Evolutionary conservation across 2,329 filamentous ascomycete genomes (phyloP).

Genomic region (Sclerotinia borealis): DNA sequence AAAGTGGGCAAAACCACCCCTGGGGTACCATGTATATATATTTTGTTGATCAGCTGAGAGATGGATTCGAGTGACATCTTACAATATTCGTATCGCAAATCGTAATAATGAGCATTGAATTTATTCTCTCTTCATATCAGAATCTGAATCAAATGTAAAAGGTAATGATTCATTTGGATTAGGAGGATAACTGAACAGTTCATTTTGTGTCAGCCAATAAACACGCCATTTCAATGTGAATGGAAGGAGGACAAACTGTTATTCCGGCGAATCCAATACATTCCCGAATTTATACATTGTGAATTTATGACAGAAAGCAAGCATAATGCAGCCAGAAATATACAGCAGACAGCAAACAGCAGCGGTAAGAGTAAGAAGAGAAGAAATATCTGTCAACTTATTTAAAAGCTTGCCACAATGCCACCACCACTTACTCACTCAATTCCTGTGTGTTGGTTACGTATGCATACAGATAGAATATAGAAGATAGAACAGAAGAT

Average conservation of each 20-base stretch:
- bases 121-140: conserved; percentile 8
- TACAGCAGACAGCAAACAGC: neutral
- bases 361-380: conserved; percentile 3
- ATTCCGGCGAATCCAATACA: conserved; percentile 1
- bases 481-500: neutral
- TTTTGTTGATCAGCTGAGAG: conserved; percentile 12
- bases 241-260: conserved; percentile 4
- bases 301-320: conserved; percentile 7
- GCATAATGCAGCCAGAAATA: neutral
- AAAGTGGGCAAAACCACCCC: conserved; percentile 8
- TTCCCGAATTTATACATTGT: neutral
- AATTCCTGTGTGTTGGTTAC: conserved; percentile 1
- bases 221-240: neutral
- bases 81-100: neutral
- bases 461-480: conserved; percentile 4
- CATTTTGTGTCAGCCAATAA: conserved; percentile 3
- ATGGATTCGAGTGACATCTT: conserved; percentile 5
- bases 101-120: neutral
- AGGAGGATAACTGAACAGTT: too few species aligned
- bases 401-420: neutral
- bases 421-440: too few species aligned
- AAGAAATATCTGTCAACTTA: conserved; percentile 2
- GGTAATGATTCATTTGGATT: conserved; percentile 9
- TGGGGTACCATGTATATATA: neutral
- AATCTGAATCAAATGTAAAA: neutral